These are phyloP conservation scores for Pythium monospermum DNA, from an alignment of 352 stramenopile genomes.

Conservation along the genomic window DNA sequence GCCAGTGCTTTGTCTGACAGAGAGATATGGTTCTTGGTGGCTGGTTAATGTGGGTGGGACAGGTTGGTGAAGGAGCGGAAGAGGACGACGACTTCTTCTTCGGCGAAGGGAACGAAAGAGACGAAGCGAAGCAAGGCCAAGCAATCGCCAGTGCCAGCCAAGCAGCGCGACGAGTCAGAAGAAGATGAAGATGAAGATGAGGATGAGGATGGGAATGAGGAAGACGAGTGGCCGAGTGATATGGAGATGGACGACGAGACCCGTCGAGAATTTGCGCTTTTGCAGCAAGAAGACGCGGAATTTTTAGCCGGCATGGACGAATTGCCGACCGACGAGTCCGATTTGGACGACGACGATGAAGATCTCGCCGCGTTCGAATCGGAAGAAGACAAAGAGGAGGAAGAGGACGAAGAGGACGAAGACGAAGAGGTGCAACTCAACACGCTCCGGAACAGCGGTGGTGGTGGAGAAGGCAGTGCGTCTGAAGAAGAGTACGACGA, in stretches of 20 bases:
- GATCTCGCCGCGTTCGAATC: constrained; percentile 66
- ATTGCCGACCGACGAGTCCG: constrained; percentile 76
- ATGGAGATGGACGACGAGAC: constrained; percentile 83
- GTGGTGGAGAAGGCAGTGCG: constrained; percentile 9
- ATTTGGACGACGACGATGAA: constrained; percentile 60
- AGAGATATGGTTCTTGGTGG: neutral
- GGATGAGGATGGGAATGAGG: constrained; percentile 13
- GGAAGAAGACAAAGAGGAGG: constrained; percentile 45
- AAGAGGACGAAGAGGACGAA: constrained; percentile 36
- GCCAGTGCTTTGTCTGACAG: neutral
- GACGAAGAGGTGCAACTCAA: constrained; percentile 37
- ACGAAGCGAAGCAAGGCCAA: neutral
- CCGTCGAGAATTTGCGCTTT: constrained; percentile 60
- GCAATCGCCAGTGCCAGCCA: too few species aligned
- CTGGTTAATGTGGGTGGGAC: neutral
- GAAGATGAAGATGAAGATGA: constrained; percentile 27
- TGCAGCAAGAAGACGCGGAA: constrained; percentile 77
- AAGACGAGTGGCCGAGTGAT: constrained; percentile 24
- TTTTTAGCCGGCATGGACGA: constrained; percentile 84
- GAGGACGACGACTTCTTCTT: constrained; percentile 15
- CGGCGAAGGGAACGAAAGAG: constrained; percentile 7
- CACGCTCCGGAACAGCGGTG: constrained; percentile 46
- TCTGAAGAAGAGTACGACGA: constrained; percentile 18
- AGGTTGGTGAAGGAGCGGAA: constrained; percentile 60
- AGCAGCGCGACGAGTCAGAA: neutral